Evolutionary conservation across 345 rosid species (phyloP), one percentile per base, ranked within the genome.

Genomic region (Streptanthus diversifolius): DNA sequence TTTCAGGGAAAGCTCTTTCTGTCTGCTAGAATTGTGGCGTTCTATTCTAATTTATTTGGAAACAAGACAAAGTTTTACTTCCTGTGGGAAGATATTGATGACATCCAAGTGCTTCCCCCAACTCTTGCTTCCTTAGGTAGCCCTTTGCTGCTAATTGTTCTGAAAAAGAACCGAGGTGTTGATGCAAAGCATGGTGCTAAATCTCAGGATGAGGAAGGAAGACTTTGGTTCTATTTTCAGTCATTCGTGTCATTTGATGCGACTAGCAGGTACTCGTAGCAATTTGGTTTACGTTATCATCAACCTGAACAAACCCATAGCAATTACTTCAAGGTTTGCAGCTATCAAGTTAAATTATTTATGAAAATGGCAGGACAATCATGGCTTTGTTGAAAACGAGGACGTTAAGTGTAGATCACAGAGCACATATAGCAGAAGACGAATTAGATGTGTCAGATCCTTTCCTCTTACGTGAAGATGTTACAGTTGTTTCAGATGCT

Each of bases 11-110:
- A 87, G 70, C 87, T 93, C 9, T 91, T 85, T 82, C 80, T 89
- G 27, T 93, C 97, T 13, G 87, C 98, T 29, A 86, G 98, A 81
- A 91, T 88, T 72, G 82, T 93, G 33, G 98, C 95, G 68, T 91
- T 93, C 65, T 82, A 86, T 76, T 83, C 97, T 52, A 89, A 93
- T 82, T 68, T 93, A 19, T 93, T 93, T 77, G 95, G 97, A 72
- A 82, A 86, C 68, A 93, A 93, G 77, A 85, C 89, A 54, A 87
- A 84, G 70, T 83, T 89, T 82, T 91, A 84, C 87, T 82, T 93
- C 48, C 89, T 89, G 12, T 91, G 96, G 96, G 97, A 91, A 77
- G 95, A 91, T 71, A 86, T 89, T 41, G 87, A 89, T 63, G 89
- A 85, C 78, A 83, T 93, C 72, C 91, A 83, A 58, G 82, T 73